Evolutionary conservation across 345 rosid genomes (phyloP), one percentile per base, ranked within the genome.

Genomic region (Rhizophora apiculata): DNA sequence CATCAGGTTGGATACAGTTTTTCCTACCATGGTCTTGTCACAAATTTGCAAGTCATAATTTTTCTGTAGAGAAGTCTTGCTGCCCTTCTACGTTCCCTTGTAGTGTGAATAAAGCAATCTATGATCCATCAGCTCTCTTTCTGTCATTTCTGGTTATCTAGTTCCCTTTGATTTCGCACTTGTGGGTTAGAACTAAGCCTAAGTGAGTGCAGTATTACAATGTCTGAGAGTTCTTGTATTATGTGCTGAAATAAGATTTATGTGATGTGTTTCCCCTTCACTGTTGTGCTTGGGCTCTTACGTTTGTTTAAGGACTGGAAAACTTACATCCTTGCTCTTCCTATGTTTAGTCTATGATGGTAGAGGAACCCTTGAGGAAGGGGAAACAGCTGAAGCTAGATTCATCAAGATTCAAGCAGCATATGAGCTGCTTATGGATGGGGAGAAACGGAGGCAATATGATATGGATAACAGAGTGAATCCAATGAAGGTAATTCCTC

Each of bases 401-500:
- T 95, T 95, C 86, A 95, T 95, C 64, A 95, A 89, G 87, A 91
- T 95, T 78, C 99, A 95, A 73, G 99, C 96, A 53, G 99, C 99
- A 27, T 95, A 95, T 59, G 99, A 95, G 82, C 74, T 95, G 83
- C 96, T 95, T 19, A 78, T 89, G 83, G 96, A 91, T 76, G 85
- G 69, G 29, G 97, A 88, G 21, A 85, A 84, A 69, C 82, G 87
- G 63, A 81, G 83, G 74, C 86, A 88, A 51, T 94, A 94, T 24
- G 99, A 94, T 75, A 78, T 69, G 83, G 97, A 91, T 73, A 86
- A 89, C 74, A 76, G 89, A 64, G 91, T 84, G 56, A 91, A 87
- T 78, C 99, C 99, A 2, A 83, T 91, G 99, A 94, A 91, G 95
- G 97, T 87, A 81, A 63, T 57, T 32, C 69, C 26, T 62, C 9